Conservation (phyloP, 108 stramenopile genomes). For the Conticribra guillardii region DNA sequence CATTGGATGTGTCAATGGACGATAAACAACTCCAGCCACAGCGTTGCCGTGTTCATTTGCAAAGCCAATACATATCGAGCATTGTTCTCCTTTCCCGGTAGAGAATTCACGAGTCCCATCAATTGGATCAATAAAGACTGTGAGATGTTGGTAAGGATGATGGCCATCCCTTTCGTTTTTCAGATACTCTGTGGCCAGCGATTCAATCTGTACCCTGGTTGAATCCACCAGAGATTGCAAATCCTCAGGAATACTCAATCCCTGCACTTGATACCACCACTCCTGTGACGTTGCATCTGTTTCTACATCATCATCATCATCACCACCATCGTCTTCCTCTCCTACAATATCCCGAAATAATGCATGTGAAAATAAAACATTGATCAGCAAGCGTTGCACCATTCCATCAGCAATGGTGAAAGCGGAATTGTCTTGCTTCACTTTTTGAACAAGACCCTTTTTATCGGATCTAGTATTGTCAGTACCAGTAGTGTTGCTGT, state of each 20-base stretch:
- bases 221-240: conserved; percentile 17
- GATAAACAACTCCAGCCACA: conserved; percentile 61
- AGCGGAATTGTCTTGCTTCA: conserved; percentile 55
- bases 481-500: conserved; percentile 6
- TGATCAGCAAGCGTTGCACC: conserved; percentile 56
- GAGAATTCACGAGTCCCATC: conserved; percentile 73
- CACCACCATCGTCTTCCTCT: conserved; percentile 38
- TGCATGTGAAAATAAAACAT: conserved; percentile 32
- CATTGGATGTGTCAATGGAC: conserved; percentile 45
- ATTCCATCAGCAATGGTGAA: conserved; percentile 69
- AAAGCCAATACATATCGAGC: conserved; percentile 70
- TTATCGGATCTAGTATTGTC: no score
- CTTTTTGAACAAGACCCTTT: conserved; percentile 1
- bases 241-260: conserved; percentile 11
- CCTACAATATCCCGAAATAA: conserved; percentile 47
- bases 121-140: conserved; percentile 68
- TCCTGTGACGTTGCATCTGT: no score
- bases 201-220: conserved; percentile 23
- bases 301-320: not conserved
- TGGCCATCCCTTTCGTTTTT: not conserved
- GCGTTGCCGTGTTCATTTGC: conserved; percentile 49
- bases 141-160: conserved; percentile 23
- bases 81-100: conserved; percentile 63
- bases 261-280: conserved; percentile 12
- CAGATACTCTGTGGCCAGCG: conserved; percentile 21